Conservation (phyloP, 2,329 filamentous ascomycete species). For the Madurella fahalii region DNA sequence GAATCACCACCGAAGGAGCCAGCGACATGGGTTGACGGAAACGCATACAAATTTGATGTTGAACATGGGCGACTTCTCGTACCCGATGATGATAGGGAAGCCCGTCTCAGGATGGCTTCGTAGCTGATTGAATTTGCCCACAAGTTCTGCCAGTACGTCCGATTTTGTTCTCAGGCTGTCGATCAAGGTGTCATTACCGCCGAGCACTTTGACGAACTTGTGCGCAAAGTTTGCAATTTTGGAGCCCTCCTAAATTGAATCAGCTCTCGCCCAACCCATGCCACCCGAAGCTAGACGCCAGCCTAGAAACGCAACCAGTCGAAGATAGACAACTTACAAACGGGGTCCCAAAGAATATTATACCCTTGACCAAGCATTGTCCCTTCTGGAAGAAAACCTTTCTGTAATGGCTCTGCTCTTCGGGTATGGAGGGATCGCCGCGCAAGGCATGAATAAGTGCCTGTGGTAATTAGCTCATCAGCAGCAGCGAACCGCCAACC, state of each 20-base stretch:
- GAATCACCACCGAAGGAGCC: background rate
- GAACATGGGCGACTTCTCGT: conserved; percentile 11
- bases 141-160: conserved; percentile 4
- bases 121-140: conserved; percentile 13
- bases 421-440: background rate
- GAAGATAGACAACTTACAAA: conserved; percentile 2
- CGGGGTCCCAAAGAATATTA: conserved; percentile 15
- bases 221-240: conserved; percentile 6
- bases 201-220: conserved; percentile 7
- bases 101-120: conserved; percentile 4
- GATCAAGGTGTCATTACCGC: conserved; percentile 7
- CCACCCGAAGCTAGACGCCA: background rate
- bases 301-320: background rate
- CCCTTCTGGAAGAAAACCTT: conserved; percentile 7
- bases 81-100: conserved; percentile 10
- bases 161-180: conserved; percentile 10
- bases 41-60: background rate
- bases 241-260: conserved; percentile 6
- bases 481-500: background rate
- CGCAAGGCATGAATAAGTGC: conserved; percentile 11
- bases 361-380: conserved; percentile 11
- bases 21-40: background rate
- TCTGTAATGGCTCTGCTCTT: background rate
- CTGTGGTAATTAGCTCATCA: background rate
- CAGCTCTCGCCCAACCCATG: background rate